These are phyloP conservation scores for Tetrapisispora arboricola DNA, from an alignment of 805 yeast genomes.

Conservation along the genomic window DNA sequence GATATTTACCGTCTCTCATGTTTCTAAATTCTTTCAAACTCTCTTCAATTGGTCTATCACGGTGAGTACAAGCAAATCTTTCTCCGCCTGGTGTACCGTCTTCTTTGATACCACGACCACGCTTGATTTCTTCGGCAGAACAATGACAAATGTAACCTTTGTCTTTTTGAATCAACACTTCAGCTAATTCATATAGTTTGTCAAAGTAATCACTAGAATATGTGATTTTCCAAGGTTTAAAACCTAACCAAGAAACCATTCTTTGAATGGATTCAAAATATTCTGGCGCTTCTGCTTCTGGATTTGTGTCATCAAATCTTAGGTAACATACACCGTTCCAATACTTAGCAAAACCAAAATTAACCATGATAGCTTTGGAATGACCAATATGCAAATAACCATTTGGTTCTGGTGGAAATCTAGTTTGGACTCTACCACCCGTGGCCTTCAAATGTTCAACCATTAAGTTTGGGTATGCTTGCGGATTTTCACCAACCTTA, in stretches of 20 bases:
- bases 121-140: slow-evolving; percentile 82
- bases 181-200: slow-evolving; percentile 79
- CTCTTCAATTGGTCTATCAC: slow-evolving; percentile 61
- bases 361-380: slow-evolving; percentile 94
- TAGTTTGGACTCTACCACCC: slow-evolving; percentile 74
- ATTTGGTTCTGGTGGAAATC: slow-evolving; percentile 98
- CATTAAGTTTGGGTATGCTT: slow-evolving; percentile 77
- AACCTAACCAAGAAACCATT: slow-evolving; percentile 91
- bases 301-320: slow-evolving; percentile 95
- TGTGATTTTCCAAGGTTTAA: slow-evolving; percentile 85
- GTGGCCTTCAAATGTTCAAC: slow-evolving; percentile 69
- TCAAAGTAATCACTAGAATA: slow-evolving; percentile 95
- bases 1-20: slow-evolving; percentile 84
- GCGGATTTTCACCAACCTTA: slow-evolving; percentile 92
- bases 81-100: slow-evolving; percentile 94
- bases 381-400: slow-evolving; percentile 99
- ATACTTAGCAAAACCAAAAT: slow-evolving; percentile 91
- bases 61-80: slow-evolving; percentile 72
- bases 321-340: slow-evolving; percentile 82
- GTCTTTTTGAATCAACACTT: slow-evolving; percentile 56
- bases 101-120: slow-evolving; percentile 79
- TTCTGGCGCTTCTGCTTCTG: slow-evolving; percentile 94
- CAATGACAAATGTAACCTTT: slow-evolving; percentile 90
- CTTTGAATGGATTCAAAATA: slow-evolving; percentile 76
- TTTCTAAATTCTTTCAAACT: slow-evolving; percentile 72